Evolutionary conservation across 495 filamentous ascomycete species (phyloP).

Genomic region (Neurospora sp.): DNA sequence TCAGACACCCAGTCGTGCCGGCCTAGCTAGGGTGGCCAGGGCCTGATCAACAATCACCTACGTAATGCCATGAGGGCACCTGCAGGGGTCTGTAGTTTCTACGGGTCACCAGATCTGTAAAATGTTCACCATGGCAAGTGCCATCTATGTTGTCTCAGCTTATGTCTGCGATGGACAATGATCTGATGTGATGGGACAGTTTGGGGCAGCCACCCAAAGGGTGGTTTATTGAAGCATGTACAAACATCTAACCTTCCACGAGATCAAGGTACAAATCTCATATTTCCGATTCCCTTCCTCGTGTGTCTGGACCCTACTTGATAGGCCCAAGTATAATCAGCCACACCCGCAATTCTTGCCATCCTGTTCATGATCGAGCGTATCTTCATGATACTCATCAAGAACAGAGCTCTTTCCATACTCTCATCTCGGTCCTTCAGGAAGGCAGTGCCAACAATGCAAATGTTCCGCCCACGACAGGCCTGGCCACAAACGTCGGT

Average conservation of each 20-base stretch:
- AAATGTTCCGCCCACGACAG: conserved; percentile 77
- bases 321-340: neutral
- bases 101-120: neutral
- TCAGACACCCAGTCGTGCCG: neutral
- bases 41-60: neutral
- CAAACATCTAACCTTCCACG: neutral
- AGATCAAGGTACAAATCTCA: neutral
- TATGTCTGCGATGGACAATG: neutral
- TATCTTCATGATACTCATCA: neutral
- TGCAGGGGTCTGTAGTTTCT: neutral
- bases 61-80: neutral
- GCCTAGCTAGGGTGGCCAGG: neutral
- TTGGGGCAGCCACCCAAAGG: neutral
- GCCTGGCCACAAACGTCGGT: conserved; percentile 63
- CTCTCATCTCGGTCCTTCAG: neutral
- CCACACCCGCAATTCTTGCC: neutral
- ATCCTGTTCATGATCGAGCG: neutral
- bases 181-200: neutral
- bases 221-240: neutral
- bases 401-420: neutral
- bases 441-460: conserved; percentile 56
- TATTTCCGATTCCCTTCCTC: neutral
- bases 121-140: neutral
- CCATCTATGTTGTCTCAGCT: neutral
- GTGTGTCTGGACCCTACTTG: neutral